Evolutionary conservation across 169 alveolate genomes (phyloP).

Genomic region (Cryptosporidium muris): DNA sequence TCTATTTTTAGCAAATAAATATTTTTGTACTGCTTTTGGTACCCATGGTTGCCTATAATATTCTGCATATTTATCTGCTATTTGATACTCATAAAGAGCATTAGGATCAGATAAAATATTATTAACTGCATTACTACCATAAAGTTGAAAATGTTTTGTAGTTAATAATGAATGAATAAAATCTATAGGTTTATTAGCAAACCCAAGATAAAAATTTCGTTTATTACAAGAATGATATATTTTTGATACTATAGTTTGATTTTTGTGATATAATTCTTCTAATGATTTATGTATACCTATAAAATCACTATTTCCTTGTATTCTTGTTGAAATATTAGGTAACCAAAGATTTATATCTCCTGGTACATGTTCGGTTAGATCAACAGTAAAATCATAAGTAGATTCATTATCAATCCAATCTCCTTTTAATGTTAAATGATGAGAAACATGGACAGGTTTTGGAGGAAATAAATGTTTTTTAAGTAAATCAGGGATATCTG

Average conservation of each 20-base stretch:
- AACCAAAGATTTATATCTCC: conserved; percentile 62
- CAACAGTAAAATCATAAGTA: conserved; percentile 64
- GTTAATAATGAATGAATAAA: conserved; percentile 56
- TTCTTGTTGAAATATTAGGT: conserved; percentile 58
- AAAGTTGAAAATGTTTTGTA: conserved; percentile 62
- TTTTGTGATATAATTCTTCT: conserved; percentile 60
- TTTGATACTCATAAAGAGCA: conserved; percentile 66
- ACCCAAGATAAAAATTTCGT: conserved; percentile 46
- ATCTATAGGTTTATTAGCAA: conserved; percentile 55
- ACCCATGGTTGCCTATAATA: conserved; percentile 71
- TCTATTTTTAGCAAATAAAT: conserved; percentile 26
- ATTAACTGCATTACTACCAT: conserved; percentile 51
- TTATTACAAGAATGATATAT: conserved; percentile 49
- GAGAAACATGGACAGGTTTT: conserved; percentile 41
- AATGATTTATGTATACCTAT: conserved; percentile 34
- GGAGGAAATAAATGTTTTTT: conserved; percentile 58
- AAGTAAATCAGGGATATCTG: conserved; percentile 43
- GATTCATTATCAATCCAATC: conserved; percentile 71
- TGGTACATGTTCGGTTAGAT: conserved; percentile 61
- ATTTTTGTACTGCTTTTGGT: conserved; percentile 65
- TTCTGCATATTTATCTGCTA: conserved; percentile 65
- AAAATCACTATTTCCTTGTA: conserved; percentile 59
- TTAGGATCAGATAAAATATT: conserved; percentile 68
- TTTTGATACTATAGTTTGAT: conserved; percentile 40
- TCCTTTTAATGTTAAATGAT: conserved; percentile 32